These are phyloP conservation scores for Dactylella cylindrospora DNA, from an alignment of 2,329 filamentous ascomycete species.

Conservation along the genomic window DNA sequence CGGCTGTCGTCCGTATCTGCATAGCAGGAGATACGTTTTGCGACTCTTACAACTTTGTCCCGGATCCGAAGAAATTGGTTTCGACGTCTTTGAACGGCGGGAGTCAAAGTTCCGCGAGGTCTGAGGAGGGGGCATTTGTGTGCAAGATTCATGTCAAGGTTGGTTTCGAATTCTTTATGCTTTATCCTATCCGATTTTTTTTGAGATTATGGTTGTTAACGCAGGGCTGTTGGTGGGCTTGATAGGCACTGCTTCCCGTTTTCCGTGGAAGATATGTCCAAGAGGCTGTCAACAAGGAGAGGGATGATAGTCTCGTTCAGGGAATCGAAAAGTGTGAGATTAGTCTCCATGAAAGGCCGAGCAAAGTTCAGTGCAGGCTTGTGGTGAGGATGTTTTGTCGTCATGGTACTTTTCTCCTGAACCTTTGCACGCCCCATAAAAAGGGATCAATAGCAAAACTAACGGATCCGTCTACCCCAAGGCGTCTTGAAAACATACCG, in stretches of 20 bases:
- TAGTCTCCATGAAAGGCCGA: conserved; percentile 56
- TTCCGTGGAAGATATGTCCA: conserved; percentile 57
- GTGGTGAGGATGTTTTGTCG: conserved; percentile 58
- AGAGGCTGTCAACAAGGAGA: conserved; percentile 55
- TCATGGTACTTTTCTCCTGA: conserved; percentile 51
- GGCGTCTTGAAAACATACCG: conserved; percentile 60
- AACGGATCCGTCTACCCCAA: too few relatives aligned
- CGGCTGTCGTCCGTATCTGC: conserved; percentile 30
- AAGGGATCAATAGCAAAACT: too few relatives aligned
- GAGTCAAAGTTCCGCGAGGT: conserved; percentile 9
- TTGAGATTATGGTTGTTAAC: too few relatives aligned
- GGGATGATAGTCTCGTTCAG: conserved; percentile 47
- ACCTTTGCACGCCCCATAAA: too few relatives aligned
- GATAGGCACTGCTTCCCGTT: conserved; percentile 56
- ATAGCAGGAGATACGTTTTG: conserved; percentile 38
- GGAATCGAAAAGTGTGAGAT: conserved; percentile 59
- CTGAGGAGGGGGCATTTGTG: conserved; percentile 26
- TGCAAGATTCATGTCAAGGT: conserved; percentile 39
- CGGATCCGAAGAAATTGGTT: conserved; percentile 16
- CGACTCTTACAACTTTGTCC: conserved; percentile 36
- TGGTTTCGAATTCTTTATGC: not conserved
- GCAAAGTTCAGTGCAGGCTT: conserved; percentile 57
- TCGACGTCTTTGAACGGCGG: conserved; percentile 17
- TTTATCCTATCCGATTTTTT: too few relatives aligned
- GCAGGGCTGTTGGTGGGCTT: too few relatives aligned